phyloP scores from a whole-genome alignment of 345 rosid genomes.

The Lepidium didymum region DNA sequence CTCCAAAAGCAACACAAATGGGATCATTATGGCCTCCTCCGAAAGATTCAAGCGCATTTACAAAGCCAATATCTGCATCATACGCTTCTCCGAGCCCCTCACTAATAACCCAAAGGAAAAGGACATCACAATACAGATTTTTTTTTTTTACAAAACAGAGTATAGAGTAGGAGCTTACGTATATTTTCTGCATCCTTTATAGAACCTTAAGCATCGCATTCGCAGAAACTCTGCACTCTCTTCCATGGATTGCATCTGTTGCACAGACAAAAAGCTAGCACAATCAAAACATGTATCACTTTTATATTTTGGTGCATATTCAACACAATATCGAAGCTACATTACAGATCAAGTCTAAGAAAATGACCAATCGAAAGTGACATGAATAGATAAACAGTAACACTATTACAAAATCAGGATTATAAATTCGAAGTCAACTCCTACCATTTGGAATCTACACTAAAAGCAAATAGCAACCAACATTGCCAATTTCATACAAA shows the following conservation, averaged over 20 bases:
- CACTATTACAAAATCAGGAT: neutral
- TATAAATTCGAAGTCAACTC: neutral
- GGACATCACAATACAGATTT: neutral
- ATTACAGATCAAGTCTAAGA: neutral
- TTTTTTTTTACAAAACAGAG: neutral
- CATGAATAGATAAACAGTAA: neutral
- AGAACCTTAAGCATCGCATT: slow-evolving; percentile 50
- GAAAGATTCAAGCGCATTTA: slow-evolving; percentile 63
- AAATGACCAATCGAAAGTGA: neutral
- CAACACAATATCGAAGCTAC: neutral
- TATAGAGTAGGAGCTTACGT: slow-evolving; percentile 31
- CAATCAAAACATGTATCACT: neutral
- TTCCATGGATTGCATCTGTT: slow-evolving; percentile 56
- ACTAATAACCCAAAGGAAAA: slow-evolving; percentile 24
- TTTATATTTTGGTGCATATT: neutral
- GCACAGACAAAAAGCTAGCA: slow-evolving; percentile 10
- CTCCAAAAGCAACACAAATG: slow-evolving; percentile 67
- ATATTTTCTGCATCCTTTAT: slow-evolving; percentile 61
- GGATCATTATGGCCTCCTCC: slow-evolving; percentile 75
- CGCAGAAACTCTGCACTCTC: slow-evolving; percentile 56
- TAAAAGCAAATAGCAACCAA: neutral
- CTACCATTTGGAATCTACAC: neutral
- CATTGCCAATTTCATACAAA: neutral
- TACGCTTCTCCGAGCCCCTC: slow-evolving; percentile 69
- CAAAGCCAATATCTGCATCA: slow-evolving; percentile 57